phyloP scores from a whole-genome alignment of 1,284 basidiomycete genomes.

The Boletus smithii region DNA sequence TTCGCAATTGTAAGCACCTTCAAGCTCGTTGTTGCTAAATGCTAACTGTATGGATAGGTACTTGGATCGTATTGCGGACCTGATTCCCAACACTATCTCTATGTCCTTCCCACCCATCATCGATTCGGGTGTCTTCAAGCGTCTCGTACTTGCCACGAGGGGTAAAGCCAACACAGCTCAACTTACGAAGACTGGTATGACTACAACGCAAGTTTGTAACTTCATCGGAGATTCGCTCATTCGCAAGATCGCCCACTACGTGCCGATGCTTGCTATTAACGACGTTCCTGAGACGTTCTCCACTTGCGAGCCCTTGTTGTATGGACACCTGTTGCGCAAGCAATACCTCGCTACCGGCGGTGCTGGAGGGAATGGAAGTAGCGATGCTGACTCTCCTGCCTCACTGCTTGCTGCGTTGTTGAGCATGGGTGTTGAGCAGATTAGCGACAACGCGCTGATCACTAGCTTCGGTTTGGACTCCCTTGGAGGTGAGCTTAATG shows the following conservation, averaged over 20 bases:
- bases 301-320: constrained; percentile 26
- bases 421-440: constrained; percentile 26
- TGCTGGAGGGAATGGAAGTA: constrained; percentile 11
- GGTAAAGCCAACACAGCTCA: constrained; percentile 31
- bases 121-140: constrained; percentile 34
- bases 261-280: constrained; percentile 28
- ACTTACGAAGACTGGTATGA: constrained; percentile 33
- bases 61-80: constrained; percentile 30
- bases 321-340: constrained; percentile 23
- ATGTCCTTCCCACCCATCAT: constrained; percentile 36
- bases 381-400: constrained; percentile 21
- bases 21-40: neutral
- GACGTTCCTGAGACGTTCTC: constrained; percentile 27
- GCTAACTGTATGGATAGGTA: constrained; percentile 19
- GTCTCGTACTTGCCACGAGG: constrained; percentile 25
- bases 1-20: constrained; percentile 26
- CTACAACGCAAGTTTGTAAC: constrained; percentile 32
- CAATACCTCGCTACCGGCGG: constrained; percentile 19
- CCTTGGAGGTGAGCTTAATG: constrained; percentile 23
- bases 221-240: constrained; percentile 31
- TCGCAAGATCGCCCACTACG: constrained; percentile 32
- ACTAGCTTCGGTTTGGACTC: constrained; percentile 34
- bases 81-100: constrained; percentile 30
- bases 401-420: constrained; percentile 26
- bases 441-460: constrained; percentile 29